Evolutionary conservation across 2,329 filamentous ascomycete species (phyloP), one percentile per base, ranked within the genome.

Genomic region (Dendrostoma leiphaemia): DNA sequence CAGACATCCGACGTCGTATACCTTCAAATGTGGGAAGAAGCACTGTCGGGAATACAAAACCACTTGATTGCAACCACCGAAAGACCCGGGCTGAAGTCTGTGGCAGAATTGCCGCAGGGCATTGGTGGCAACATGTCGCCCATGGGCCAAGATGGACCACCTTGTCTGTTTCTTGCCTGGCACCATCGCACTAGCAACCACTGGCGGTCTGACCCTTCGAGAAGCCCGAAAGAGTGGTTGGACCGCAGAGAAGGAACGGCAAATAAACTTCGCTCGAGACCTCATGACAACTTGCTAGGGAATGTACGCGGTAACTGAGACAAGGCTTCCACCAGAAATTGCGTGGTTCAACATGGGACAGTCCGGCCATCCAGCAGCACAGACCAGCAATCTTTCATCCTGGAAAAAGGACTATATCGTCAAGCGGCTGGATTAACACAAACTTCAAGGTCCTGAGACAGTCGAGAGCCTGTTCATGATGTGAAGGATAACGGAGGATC

Each of bases 61-160:
- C 83, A 90, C 64, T 74, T 91, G 19, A 77, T 90, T 59, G 83
- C 85, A 0, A 89, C 89, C 65, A 84, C 84, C 7, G 77, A 79
- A 44, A 76, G 81, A 15, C 80, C 79, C 6, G 80, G 84, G 54
- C 76, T 90, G 54, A 88, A 86, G 4, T 74, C 90, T 38, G 73
- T 90, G 7, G 87, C 78, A 12, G 87, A 91, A 67, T 77, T 84
- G n/a, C 86, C 84, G 0, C 71, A 73, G 26, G 88, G 87, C 4
- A 69, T 91, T 3, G 65, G 74, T 37, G 73, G 74, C 15, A 60
- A 68, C 1, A 62, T 89, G 8, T 77, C 76, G 2, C 81, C n/a
- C n/a, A n/a, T n/a, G n/a, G n/a, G n/a, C 86, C 2, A 90, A 90
- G 64, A 89, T 90, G 85, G 87, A 90, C 62, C 87, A 91, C 62